phyloP scores from a whole-genome alignment of 225 moss, liverwort and hornwort species.

The Climacium dendroides region DNA sequence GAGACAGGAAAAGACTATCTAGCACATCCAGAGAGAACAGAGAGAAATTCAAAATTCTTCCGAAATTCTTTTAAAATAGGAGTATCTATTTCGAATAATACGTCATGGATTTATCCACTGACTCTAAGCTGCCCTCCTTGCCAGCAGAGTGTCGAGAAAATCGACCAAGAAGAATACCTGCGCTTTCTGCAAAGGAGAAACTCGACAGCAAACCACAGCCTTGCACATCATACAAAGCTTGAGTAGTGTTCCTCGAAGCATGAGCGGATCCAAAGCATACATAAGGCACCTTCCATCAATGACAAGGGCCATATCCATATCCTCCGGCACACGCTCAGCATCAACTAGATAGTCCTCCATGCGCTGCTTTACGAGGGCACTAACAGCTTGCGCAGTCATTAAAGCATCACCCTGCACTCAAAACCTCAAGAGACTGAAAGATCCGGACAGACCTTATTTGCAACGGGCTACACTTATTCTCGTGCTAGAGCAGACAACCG shows the following conservation, averaged over 20 bases:
- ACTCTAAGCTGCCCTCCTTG: not conserved
- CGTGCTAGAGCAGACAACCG: not conserved
- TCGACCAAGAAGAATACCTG: slow-evolving; percentile 34
- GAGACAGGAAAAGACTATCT: not conserved
- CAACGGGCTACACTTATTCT: not conserved
- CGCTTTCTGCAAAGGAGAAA: slow-evolving; percentile 90
- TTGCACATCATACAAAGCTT: slow-evolving; percentile 79
- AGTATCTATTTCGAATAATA: not conserved
- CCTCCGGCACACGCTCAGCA: slow-evolving; percentile 24
- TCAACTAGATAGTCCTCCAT: slow-evolving; percentile 50
- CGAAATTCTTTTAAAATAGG: not conserved
- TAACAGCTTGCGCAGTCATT: slow-evolving; percentile 68
- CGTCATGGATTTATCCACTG: not conserved
- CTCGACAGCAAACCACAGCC: slow-evolving; percentile 93
- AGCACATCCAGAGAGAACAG: not conserved
- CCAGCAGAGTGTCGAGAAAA: not conserved
- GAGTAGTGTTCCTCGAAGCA: slow-evolving; percentile 52
- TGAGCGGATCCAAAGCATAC: slow-evolving; percentile 77
- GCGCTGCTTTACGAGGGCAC: slow-evolving; percentile 49
- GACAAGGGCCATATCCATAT: slow-evolving; percentile 68
- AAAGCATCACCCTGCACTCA: slow-evolving; percentile 56
- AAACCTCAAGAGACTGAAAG: not conserved
- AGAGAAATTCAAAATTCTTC: not conserved
- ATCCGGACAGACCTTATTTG: not conserved
- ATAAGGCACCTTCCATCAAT: slow-evolving; percentile 93